Percentiles rank a stretch among this genome's conserved stretches.
Conservation (phyloP, 768 basidiomycete genomes). For the Mycena leptocephala region DNA sequence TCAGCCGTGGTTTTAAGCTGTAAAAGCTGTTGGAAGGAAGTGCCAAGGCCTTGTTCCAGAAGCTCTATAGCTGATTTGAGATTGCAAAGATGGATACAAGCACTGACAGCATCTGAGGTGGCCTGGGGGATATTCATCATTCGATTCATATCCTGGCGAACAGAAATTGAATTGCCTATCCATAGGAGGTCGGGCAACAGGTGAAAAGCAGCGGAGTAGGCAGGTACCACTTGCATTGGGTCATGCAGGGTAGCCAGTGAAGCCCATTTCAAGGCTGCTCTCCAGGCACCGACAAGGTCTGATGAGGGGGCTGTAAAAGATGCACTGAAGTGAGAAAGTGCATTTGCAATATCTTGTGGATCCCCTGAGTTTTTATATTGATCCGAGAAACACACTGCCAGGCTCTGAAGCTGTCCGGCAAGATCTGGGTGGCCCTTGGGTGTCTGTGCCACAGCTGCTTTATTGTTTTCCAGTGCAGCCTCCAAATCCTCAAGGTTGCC, state of each 20-base stretch:
- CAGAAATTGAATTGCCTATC: background rate
- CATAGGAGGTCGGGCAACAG: background rate
- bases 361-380: conserved; percentile 9
- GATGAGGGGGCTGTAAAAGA: background rate
- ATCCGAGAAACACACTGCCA: conserved; percentile 24
- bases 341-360: conserved; percentile 38
- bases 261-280: background rate
- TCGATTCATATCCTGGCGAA: background rate
- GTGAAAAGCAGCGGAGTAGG: background rate
- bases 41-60: background rate
- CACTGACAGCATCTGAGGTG: background rate
- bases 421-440: too few species aligned
- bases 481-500: too few species aligned
- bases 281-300: background rate
- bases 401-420: conserved; percentile 33
- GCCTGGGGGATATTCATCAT: background rate
- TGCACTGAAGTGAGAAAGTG: conserved; percentile 23
- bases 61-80: background rate
- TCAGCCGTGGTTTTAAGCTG: background rate
- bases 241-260: background rate
- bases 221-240: background rate
- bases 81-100: background rate
- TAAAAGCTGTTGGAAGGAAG: background rate
- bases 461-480: too few species aligned
- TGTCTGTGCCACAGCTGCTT: too few species aligned